Evolutionary conservation across 768 basidiomycete genomes (phyloP), one percentile per base, ranked within the genome.

Genomic region (Mycena leptocephala): DNA sequence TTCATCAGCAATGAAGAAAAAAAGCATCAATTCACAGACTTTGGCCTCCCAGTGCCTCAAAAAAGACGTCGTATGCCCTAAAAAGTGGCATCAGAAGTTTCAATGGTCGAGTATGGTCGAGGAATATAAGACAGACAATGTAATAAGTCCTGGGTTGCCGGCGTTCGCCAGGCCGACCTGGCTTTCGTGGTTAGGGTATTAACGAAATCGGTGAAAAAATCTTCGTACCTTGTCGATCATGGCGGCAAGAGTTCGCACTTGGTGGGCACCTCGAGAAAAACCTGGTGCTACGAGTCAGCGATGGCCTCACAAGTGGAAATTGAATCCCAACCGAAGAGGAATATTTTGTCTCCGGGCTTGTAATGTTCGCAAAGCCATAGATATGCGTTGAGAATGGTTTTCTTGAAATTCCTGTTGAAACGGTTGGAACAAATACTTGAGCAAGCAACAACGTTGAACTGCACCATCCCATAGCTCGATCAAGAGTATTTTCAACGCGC

Each of bases 341-440:
- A 81, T 51, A 81, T 80, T 24, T 66, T 71, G 66, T 81, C 80
- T 28, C 79, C 78, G 0, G 70, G 62, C 14, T 63, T 58, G 61
- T 80, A 76, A 11, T 80, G 41, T 16, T 81, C 78, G 48, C 77
- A 74, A 11, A 81, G 69, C 80, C 80, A 81, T 8, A 63, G 65
- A 61, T 81, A 81, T 48, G 79, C 80, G n/a, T 71, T 66, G 3
- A 76, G 9, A 28, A 81, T 56, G 24, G 74, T 51, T 41, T 66
- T 74, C 41, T 77, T 74, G 59, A 56, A 67, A 63, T 67, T 74
- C 63, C 80, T 81, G 35, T 9, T 7, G 33, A 9, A 22, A 5
- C 35, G 37, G 53, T 68, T 51, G 62, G 2, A 13, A 63, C 46
- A 56, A 62, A 56, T 67, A n/a, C 22, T 35, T 56, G 30, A 56